phyloP scores from a whole-genome alignment of 371 early-diverging fungal genomes.

The Saksenaea oblongispora region DNA sequence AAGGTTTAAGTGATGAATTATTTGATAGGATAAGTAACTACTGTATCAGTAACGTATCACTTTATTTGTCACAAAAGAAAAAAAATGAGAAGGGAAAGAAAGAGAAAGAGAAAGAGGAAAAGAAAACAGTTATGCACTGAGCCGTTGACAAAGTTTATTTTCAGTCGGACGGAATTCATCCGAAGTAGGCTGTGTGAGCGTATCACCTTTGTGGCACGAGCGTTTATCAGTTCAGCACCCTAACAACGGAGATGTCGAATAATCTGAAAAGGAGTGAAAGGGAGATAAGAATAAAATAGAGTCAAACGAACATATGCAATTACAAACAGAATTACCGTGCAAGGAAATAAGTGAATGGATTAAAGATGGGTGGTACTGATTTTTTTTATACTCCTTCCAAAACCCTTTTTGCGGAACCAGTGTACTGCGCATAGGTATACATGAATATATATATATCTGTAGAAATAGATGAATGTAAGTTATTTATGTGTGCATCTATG shows the following conservation, averaged over 20 bases:
- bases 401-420: not conserved
- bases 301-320: not conserved
- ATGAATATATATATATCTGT: too few relatives aligned
- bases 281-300: not conserved
- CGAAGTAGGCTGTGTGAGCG: slow-evolving; percentile 1
- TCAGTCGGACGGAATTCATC: not conserved
- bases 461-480: too few relatives aligned
- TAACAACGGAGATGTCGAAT: not conserved
- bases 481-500: not conserved
- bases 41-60: too few relatives aligned
- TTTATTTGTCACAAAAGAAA: too few relatives aligned
- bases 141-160: not conserved
- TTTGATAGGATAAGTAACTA: too few relatives aligned
- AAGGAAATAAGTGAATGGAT: not conserved
- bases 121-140: not conserved
- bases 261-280: not conserved
- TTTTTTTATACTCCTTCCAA: not conserved
- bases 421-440: not conserved
- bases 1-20: too few relatives aligned
- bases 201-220: not conserved
- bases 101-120: too few relatives aligned
- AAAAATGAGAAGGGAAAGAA: too few relatives aligned
- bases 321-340: not conserved
- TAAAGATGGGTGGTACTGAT: not conserved
- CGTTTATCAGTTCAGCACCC: not conserved